A percentile compares a stretch with the other conserved stretches of the same genome.
Conservation (phyloP, 352 stramenopile species). For the Stramenopiles sp. region DNA sequence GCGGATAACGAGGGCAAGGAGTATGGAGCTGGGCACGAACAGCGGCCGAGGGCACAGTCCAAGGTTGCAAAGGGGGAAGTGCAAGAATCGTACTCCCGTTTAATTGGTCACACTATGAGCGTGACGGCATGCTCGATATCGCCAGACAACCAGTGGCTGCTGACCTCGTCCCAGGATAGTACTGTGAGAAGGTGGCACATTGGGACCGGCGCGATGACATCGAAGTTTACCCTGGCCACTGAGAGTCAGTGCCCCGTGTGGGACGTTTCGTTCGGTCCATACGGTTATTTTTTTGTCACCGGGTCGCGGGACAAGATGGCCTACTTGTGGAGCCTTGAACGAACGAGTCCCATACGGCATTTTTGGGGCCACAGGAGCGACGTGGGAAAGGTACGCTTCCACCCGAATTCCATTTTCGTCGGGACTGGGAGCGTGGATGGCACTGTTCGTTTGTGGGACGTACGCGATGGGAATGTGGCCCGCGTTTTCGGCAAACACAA, state of each 20-base stretch:
- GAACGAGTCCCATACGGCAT: neutral
- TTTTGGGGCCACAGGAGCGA: neutral
- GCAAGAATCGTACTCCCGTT: neutral
- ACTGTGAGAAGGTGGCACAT: neutral
- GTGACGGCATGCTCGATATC: neutral
- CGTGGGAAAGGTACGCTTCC: neutral
- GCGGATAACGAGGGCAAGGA: neutral
- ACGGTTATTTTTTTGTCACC: neutral
- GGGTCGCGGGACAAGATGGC: neutral
- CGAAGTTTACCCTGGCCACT: neutral
- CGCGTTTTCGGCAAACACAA: neutral
- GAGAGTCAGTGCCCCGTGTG: neutral
- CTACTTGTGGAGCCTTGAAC: neutral
- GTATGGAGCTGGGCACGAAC: neutral
- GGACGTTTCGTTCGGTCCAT: neutral
- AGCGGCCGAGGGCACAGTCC: neutral
- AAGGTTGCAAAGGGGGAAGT: neutral
- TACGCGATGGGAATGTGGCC: neutral
- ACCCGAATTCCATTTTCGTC: neutral
- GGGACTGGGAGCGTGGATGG: neutral
- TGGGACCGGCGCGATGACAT: neutral
- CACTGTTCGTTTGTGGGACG: neutral
- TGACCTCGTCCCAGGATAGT: neutral
- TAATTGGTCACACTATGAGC: neutral
- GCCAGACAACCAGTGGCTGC: neutral